Evolutionary conservation across 495 filamentous ascomycete species (phyloP).

Genomic region (Penicillium macrosclerotiorum): DNA sequence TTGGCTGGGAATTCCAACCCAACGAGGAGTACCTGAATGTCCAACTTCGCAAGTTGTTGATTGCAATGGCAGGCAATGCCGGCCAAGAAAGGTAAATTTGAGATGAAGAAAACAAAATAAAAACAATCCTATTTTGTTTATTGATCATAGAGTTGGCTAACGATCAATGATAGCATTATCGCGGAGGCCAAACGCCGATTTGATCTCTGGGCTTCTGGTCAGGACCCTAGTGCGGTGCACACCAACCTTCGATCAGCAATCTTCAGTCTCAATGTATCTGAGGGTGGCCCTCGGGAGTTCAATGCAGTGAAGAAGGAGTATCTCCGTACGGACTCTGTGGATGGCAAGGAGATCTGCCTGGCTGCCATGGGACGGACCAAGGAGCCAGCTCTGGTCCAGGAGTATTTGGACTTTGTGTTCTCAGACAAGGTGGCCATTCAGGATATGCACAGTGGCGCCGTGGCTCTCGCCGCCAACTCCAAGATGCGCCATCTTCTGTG

Average conservation of each 20-base stretch:
- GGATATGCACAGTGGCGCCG: conserved; percentile 79
- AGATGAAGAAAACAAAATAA: no score
- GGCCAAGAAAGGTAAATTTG: conserved; percentile 66
- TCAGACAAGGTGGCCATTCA: conserved; percentile 72
- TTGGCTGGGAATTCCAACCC: conserved; percentile 79
- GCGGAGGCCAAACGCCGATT: conserved; percentile 73
- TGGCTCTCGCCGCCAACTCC: conserved; percentile 68
- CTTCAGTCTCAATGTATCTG: conserved; percentile 73
- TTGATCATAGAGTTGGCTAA: no score
- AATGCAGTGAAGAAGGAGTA: conserved; percentile 81
- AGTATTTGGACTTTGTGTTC: conserved; percentile 77
- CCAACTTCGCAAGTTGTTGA: conserved; percentile 76
- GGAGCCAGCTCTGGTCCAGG: conserved; percentile 61
- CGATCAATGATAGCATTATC: conserved; percentile 48
- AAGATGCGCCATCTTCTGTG: conserved; percentile 69
- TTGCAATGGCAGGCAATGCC: conserved; percentile 67
- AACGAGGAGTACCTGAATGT: conserved; percentile 78
- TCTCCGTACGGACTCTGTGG: conserved; percentile 73
- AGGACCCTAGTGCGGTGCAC: conserved; percentile 66
- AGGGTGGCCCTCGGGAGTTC: conserved; percentile 64
- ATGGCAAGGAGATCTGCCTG: conserved; percentile 85
- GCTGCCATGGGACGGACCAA: conserved; percentile 72
- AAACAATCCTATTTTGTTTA: no score
- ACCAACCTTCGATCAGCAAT: conserved; percentile 76
- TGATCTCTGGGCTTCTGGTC: conserved; percentile 64